phyloP scores from a whole-genome alignment of 1,139 yeast species.

The Pichia sp. region DNA sequence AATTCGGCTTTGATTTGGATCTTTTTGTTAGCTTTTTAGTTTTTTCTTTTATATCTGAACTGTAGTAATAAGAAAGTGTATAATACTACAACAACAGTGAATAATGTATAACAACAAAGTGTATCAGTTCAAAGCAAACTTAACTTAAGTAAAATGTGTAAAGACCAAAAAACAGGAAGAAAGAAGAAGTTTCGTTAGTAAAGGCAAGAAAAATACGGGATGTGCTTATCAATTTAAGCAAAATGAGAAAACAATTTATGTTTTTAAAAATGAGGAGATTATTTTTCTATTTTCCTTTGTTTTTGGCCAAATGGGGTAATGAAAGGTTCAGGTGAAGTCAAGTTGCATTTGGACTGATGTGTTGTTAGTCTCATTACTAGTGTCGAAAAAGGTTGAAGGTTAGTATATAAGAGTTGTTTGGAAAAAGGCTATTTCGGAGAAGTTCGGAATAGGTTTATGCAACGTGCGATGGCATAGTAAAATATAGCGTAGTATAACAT shows the following conservation, averaged over 20 bases:
- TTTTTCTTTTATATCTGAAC: slow-evolving; percentile 1
- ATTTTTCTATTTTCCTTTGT: neutral
- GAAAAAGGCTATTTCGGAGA: too few species aligned
- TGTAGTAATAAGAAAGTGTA: neutral
- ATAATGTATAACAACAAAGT: neutral
- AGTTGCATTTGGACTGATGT: neutral
- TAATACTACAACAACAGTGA: neutral
- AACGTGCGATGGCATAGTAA: too few species aligned
- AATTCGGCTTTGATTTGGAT: slow-evolving; percentile 2
- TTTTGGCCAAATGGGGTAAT: neutral
- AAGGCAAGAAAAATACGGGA: neutral
- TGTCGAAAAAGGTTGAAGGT: neutral
- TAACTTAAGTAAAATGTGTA: neutral
- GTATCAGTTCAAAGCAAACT: too few species aligned
- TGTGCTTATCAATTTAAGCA: neutral
- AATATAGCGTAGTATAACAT: too few species aligned
- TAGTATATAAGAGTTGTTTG: too few species aligned
- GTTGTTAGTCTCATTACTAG: neutral
- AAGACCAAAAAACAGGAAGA: neutral
- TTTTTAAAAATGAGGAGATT: neutral
- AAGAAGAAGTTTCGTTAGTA: too few species aligned
- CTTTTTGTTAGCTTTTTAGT: slow-evolving; percentile 3
- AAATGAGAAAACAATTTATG: neutral
- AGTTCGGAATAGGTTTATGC: too few species aligned
- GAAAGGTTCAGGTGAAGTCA: neutral